phyloP scores from a whole-genome alignment of 345 rosid genomes.

The Diplotaxis tenuifolia region DNA sequence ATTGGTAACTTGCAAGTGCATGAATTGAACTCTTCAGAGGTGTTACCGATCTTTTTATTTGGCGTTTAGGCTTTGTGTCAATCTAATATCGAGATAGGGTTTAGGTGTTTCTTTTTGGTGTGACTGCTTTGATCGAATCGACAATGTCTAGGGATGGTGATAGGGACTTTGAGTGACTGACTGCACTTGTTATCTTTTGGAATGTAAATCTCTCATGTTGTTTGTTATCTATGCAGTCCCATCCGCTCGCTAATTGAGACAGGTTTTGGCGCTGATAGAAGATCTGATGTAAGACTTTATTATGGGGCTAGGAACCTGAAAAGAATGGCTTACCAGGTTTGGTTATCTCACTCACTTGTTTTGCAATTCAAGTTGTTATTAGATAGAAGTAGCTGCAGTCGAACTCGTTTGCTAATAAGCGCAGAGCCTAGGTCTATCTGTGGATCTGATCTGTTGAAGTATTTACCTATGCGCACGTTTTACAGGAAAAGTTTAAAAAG shows the following conservation, averaged over 20 bases:
- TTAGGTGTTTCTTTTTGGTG: neutral
- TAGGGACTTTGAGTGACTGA: neutral
- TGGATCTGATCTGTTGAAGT: neutral
- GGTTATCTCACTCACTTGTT: slow-evolving; percentile 20
- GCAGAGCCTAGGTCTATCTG: neutral
- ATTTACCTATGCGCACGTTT: neutral
- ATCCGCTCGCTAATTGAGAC: slow-evolving; percentile 85
- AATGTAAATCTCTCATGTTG: slow-evolving; percentile 15
- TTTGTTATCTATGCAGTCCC: slow-evolving; percentile 63
- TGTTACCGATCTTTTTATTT: neutral
- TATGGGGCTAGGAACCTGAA: slow-evolving; percentile 90
- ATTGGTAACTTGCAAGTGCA: slow-evolving; percentile 1
- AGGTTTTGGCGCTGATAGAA: slow-evolving; percentile 68
- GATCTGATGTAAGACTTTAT: slow-evolving; percentile 85
- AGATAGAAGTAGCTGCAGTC: neutral
- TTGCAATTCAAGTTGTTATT: neutral
- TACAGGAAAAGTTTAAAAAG: slow-evolving; percentile 79
- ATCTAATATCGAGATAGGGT: neutral
- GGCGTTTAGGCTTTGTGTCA: slow-evolving; percentile 5
- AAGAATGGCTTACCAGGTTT: slow-evolving; percentile 98
- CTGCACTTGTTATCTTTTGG: neutral
- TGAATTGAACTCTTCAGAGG: neutral
- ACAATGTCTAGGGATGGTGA: slow-evolving; percentile 2
- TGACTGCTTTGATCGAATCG: neutral
- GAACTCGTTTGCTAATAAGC: neutral